phyloP scores from a whole-genome alignment of 768 basidiomycete genomes.

The Phaffia tasmanica region DNA sequence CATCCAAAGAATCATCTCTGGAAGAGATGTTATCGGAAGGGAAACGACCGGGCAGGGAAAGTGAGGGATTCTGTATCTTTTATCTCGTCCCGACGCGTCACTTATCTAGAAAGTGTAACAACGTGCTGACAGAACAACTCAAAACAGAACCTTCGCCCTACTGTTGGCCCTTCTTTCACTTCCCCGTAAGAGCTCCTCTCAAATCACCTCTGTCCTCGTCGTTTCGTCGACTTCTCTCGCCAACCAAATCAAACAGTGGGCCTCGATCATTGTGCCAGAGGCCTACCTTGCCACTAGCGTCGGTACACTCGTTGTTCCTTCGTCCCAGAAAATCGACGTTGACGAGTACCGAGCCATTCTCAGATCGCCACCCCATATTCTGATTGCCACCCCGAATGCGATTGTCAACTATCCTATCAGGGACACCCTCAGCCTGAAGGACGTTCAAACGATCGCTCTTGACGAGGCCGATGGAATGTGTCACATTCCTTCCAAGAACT shows the following conservation, averaged over 20 bases:
- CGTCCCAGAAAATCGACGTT: neutral
- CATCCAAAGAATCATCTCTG: neutral
- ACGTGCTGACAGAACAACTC: neutral
- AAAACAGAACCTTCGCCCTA: slow-evolving; percentile 1
- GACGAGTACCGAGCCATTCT: neutral
- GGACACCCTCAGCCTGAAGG: neutral
- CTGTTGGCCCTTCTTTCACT: slow-evolving; percentile 2
- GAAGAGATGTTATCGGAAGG: slow-evolving; percentile 1
- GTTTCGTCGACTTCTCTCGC: neutral
- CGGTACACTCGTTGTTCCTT: neutral
- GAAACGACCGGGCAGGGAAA: neutral
- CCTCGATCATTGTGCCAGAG: neutral
- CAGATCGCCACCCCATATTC: neutral
- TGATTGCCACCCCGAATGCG: neutral
- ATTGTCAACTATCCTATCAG: neutral
- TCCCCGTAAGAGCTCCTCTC: neutral
- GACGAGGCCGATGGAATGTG: neutral
- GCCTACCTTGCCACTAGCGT: neutral
- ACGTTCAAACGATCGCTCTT: neutral
- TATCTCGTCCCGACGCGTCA: too few relatives aligned
- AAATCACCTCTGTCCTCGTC: neutral
- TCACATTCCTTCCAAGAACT: neutral
- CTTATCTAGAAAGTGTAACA: too few relatives aligned
- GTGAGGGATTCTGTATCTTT: neutral
- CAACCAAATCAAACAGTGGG: slow-evolving; percentile 2